phyloP scores from a whole-genome alignment of 192 early-diverging fungal genomes.

The Lobulomyces angularis region DNA sequence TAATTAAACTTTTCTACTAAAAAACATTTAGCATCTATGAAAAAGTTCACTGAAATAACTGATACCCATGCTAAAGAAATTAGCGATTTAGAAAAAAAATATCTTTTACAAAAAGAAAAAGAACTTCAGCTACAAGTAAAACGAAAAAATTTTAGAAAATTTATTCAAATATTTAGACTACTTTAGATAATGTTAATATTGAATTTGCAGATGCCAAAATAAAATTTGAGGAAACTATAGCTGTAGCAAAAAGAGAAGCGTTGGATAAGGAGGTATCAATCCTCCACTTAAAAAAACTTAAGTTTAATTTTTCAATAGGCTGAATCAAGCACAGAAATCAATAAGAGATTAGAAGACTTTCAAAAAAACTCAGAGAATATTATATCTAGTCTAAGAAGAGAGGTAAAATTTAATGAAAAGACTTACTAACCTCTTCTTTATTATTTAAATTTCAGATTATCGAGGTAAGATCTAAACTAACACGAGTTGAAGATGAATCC shows the following conservation, averaged over 20 bases:
- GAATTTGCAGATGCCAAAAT: slow-evolving; percentile 19
- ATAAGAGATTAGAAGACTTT: slow-evolving; percentile 13
- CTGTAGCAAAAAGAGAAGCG: slow-evolving; percentile 23
- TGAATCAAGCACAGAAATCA: slow-evolving; percentile 14
- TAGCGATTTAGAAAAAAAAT: too few relatives aligned
- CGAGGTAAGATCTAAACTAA: slow-evolving; percentile 15
- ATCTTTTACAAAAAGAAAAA: too few relatives aligned
- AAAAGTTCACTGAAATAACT: too few relatives aligned
- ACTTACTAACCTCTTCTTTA: background rate
- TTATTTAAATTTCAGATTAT: background rate
- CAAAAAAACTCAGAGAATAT: slow-evolving; percentile 6
- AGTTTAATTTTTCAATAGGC: slow-evolving; percentile 10
- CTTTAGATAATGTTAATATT: slow-evolving; percentile 11
- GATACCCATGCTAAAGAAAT: too few relatives aligned
- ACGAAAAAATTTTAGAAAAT: too few relatives aligned
- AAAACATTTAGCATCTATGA: too few relatives aligned
- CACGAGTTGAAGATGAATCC: slow-evolving; percentile 25
- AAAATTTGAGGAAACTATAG: slow-evolving; percentile 9
- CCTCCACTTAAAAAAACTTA: too few relatives aligned
- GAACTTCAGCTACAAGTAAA: too few relatives aligned
- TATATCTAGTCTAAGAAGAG: slow-evolving; percentile 14
- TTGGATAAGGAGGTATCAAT: slow-evolving; percentile 17
- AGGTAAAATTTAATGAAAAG: slow-evolving; percentile 5
- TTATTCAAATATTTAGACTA: slow-evolving; percentile 11
- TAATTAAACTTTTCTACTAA: too few relatives aligned